phyloP scores from a whole-genome alignment of 768 basidiomycete genomes.

The Psilocybe subaeruginosa region DNA sequence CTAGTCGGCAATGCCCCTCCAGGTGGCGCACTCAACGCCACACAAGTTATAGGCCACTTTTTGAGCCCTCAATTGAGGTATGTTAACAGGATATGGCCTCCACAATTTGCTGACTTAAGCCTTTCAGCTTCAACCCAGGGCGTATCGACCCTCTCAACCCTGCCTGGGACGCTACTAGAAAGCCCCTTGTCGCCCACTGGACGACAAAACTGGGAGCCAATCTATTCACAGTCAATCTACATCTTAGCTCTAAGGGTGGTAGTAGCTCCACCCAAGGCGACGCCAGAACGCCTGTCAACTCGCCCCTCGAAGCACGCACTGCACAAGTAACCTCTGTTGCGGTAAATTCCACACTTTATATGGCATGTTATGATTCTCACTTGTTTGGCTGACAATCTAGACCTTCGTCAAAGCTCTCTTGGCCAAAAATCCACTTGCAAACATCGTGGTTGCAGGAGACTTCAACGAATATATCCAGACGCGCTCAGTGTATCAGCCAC shows the following conservation, averaged over 20 bases:
- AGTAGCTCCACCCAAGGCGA: slow-evolving; percentile 58
- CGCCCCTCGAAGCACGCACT: slow-evolving; percentile 47
- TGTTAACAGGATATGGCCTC: slow-evolving; percentile 2
- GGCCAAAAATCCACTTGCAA: slow-evolving; percentile 42
- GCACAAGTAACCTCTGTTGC: slow-evolving; percentile 54
- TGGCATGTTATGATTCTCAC: not conserved
- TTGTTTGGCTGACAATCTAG: slow-evolving; percentile 28
- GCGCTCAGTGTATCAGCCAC: slow-evolving; percentile 50
- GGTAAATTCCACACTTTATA: slow-evolving; percentile 34
- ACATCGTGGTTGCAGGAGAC: slow-evolving; percentile 59
- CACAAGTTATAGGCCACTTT: slow-evolving; percentile 34
- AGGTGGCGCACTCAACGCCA: slow-evolving; percentile 51
- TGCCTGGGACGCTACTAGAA: slow-evolving; percentile 59
- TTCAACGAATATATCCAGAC: slow-evolving; percentile 65
- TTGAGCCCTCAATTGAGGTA: slow-evolving; percentile 46
- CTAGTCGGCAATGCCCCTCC: slow-evolving; percentile 47
- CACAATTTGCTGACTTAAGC: not conserved
- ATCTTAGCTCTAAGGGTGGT: slow-evolving; percentile 60
- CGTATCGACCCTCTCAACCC: slow-evolving; percentile 59
- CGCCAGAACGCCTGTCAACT: slow-evolving; percentile 61
- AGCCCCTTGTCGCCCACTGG: slow-evolving; percentile 65
- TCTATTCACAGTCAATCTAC: slow-evolving; percentile 64
- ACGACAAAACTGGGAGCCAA: slow-evolving; percentile 42
- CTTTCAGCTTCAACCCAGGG: slow-evolving; percentile 60
- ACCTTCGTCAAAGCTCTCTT: slow-evolving; percentile 51